Evolutionary conservation across 768 basidiomycete species (phyloP).

Genomic region (Cystofilobasidium macerans): DNA sequence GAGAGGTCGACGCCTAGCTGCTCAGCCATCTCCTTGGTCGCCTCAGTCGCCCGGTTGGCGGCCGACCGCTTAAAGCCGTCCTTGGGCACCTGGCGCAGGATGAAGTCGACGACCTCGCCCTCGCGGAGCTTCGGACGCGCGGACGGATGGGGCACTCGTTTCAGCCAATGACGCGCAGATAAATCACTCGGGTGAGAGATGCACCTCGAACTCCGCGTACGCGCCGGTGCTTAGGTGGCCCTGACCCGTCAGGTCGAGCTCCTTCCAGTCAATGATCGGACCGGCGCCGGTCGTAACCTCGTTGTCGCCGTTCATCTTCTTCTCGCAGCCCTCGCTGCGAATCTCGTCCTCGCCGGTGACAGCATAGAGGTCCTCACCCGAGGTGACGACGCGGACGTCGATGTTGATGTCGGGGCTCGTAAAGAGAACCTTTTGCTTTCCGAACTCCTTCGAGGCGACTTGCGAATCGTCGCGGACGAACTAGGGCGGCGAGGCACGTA

Average conservation of each 20-base stretch:
- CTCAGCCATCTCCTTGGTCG: conserved; percentile 42
- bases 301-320: not conserved
- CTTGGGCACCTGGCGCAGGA: conserved; percentile 17
- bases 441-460: conserved; percentile 32
- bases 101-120: conserved; percentile 82
- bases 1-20: conserved; percentile 44
- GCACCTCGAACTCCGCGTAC: conserved; percentile 46
- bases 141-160: not conserved
- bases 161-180: no score
- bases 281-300: conserved; percentile 30
- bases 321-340: conserved; percentile 51
- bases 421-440: conserved; percentile 44
- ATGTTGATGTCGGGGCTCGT: conserved; percentile 33
- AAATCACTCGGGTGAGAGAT: no score
- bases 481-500: conserved; percentile 11
- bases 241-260: conserved; percentile 50
- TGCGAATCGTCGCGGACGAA: conserved; percentile 40
- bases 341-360: conserved; percentile 36
- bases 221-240: conserved; percentile 66
- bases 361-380: conserved; percentile 26
- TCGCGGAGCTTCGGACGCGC: conserved; percentile 46
- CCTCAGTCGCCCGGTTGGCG: conserved; percentile 37
- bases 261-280: conserved; percentile 42
- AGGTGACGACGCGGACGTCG: conserved; percentile 27
- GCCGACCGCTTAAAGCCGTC: conserved; percentile 29